Evolutionary conservation across 345 rosid species (phyloP).

Genomic region (Salix suchowensis): DNA sequence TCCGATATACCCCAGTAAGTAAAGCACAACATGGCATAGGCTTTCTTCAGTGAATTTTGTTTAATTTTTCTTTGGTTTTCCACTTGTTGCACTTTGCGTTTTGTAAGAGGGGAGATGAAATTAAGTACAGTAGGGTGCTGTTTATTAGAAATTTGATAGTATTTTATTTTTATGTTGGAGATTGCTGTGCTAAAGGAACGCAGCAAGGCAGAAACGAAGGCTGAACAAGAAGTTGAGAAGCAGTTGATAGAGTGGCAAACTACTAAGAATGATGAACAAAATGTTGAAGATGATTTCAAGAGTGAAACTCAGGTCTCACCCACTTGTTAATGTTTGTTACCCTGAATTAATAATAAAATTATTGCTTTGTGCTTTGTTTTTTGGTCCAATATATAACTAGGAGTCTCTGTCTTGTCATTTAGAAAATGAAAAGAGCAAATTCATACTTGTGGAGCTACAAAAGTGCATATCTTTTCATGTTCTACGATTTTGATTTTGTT

Average conservation of each 20-base stretch:
- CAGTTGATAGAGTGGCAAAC: slow-evolving; percentile 24
- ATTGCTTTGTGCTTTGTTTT: no score
- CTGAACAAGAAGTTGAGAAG: slow-evolving; percentile 38
- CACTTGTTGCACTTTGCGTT: neutral
- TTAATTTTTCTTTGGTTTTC: neutral
- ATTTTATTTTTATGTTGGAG: slow-evolving; percentile 26
- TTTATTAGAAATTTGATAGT: neutral
- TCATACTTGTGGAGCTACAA: neutral
- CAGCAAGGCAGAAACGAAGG: slow-evolving; percentile 39
- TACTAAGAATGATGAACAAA: slow-evolving; percentile 32
- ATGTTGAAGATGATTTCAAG: slow-evolving; percentile 23
- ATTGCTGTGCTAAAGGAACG: slow-evolving; percentile 67
- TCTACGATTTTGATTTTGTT: no score
- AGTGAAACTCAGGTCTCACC: slow-evolving; percentile 37
- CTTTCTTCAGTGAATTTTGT: neutral
- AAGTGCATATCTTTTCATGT: no score
- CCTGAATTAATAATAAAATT: neutral
- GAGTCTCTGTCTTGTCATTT: neutral
- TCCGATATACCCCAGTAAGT: slow-evolving; percentile 87
- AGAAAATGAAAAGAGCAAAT: neutral
- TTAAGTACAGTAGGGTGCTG: neutral
- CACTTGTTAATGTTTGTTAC: neutral
- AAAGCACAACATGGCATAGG: neutral
- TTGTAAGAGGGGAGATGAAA: neutral
- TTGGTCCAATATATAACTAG: neutral